A percentile compares a stretch with the other conserved stretches of the same genome.
phyloP scores from a whole-genome alignment of 2,329 filamentous ascomycete genomes.

The Venturiaceae sp. region DNA sequence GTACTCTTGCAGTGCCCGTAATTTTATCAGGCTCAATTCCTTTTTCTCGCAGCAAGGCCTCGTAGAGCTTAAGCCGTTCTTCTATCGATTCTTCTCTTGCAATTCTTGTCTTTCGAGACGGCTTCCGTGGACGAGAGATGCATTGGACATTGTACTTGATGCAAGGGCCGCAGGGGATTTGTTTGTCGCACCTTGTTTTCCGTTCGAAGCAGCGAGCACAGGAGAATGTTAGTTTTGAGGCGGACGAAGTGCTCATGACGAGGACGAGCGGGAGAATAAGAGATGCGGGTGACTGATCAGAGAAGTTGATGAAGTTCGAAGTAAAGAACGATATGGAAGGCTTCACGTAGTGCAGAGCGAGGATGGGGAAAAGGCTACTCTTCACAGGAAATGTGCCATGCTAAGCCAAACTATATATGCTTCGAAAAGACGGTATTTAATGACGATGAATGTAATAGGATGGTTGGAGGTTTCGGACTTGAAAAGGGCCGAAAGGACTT shows the following conservation, averaged over 20 bases:
- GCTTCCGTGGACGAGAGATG: background rate
- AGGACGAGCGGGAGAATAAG: background rate
- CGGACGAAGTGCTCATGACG: background rate
- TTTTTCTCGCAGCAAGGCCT: background rate
- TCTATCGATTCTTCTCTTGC: background rate
- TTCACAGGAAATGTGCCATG: too few relatives aligned
- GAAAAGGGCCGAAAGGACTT: background rate
- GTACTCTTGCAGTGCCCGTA: background rate
- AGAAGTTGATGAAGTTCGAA: too few relatives aligned
- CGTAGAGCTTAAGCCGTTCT: background rate
- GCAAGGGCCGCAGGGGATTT: conserved; percentile 18
- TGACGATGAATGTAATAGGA: too few relatives aligned
- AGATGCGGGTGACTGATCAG: too few relatives aligned
- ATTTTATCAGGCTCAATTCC: background rate
- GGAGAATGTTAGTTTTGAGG: conserved; percentile 16
- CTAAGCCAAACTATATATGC: too few relatives aligned
- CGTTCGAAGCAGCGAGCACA: conserved; percentile 20
- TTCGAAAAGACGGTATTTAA: too few relatives aligned
- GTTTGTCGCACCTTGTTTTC: conserved; percentile 21
- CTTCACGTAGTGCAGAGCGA: too few relatives aligned
- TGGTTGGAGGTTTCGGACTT: too few relatives aligned
- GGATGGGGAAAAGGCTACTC: too few relatives aligned
- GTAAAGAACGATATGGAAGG: too few relatives aligned
- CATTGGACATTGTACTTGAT: conserved; percentile 12
- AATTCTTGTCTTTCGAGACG: background rate